These are phyloP conservation scores for Zancudomyces culisetae DNA, from an alignment of 371 early-diverging fungal genomes.

Conservation along the genomic window DNA sequence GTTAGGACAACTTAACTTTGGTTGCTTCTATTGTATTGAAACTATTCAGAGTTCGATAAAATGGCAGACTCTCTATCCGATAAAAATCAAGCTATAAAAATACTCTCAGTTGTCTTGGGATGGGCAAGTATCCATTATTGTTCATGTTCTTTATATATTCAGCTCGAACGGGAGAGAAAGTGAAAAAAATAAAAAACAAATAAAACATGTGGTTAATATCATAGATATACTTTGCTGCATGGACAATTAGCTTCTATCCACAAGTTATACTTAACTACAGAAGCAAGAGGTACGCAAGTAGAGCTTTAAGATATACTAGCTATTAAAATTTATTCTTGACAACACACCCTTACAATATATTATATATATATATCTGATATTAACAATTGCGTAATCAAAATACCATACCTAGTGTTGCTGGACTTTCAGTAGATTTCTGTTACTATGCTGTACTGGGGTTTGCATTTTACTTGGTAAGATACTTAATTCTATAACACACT, in stretches of 20 bases:
- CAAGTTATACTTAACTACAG: conserved; percentile 45
- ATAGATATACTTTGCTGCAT: conserved; percentile 53
- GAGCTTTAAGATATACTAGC: background rate
- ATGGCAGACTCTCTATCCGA: too few species aligned
- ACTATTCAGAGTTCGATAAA: too few species aligned
- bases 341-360: background rate
- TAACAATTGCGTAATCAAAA: background rate
- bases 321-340: background rate
- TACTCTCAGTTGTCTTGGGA: too few species aligned
- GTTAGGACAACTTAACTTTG: too few species aligned
- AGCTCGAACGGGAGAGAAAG: too few species aligned
- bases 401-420: conserved; percentile 32
- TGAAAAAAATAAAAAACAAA: too few species aligned
- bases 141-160: too few species aligned
- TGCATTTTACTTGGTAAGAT: conserved; percentile 43
- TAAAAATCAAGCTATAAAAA: too few species aligned
- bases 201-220: too few species aligned
- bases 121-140: too few species aligned
- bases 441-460: conserved; percentile 74
- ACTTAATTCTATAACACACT: too few species aligned
- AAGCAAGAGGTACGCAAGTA: conserved; percentile 23
- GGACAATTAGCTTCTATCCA: conserved; percentile 59
- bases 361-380: background rate
- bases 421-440: conserved; percentile 78
- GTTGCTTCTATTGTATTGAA: too few species aligned